Percentiles rank a stretch among this genome's conserved stretches.
phyloP scores from a whole-genome alignment of 2,329 filamentous ascomycete genomes.

The Phialophora chinensis region DNA sequence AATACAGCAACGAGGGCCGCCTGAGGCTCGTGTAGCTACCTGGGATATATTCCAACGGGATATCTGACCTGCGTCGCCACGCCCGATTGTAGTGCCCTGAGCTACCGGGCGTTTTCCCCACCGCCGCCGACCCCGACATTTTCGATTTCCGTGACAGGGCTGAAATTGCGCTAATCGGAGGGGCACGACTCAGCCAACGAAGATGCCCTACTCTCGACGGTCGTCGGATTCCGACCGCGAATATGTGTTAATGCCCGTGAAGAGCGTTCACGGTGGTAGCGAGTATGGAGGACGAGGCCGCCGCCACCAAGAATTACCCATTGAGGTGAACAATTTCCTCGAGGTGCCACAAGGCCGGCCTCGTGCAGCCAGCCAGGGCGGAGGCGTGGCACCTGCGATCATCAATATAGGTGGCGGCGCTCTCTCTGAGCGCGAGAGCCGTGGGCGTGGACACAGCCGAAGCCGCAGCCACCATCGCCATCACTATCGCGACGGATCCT shows the following conservation, averaged over 20 bases:
- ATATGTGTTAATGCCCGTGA: slow-evolving; percentile 36
- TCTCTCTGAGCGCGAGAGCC: slow-evolving; percentile 8
- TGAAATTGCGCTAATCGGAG: slow-evolving; percentile 23
- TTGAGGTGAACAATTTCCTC: slow-evolving; percentile 36
- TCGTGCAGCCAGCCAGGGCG: slow-evolving; percentile 36
- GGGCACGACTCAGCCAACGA: slow-evolving; percentile 12
- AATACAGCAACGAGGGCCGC: neutral
- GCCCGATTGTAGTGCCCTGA: neutral
- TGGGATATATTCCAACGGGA: neutral
- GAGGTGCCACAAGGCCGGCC: slow-evolving; percentile 34
- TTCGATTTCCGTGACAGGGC: slow-evolving; percentile 17
- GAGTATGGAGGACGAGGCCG: slow-evolving; percentile 33
- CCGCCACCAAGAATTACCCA: slow-evolving; percentile 14
- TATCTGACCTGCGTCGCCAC: slow-evolving; percentile 8
- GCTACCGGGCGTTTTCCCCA: slow-evolving; percentile 25
- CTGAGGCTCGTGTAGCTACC: neutral
- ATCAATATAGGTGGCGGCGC: slow-evolving; percentile 33
- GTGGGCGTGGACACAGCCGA: slow-evolving; percentile 28
- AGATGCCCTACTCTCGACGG: slow-evolving; percentile 29
- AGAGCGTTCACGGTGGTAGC: slow-evolving; percentile 24
- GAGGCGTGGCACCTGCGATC: slow-evolving; percentile 32
- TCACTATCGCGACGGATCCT: slow-evolving; percentile 24
- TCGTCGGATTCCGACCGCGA: slow-evolving; percentile 31
- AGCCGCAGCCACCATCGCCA: slow-evolving; percentile 28
- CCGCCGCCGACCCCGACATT: slow-evolving; percentile 19